phyloP scores from a whole-genome alignment of 2,329 filamentous ascomycete genomes.

The Ophiocordyceps camponoti-saundersi region DNA sequence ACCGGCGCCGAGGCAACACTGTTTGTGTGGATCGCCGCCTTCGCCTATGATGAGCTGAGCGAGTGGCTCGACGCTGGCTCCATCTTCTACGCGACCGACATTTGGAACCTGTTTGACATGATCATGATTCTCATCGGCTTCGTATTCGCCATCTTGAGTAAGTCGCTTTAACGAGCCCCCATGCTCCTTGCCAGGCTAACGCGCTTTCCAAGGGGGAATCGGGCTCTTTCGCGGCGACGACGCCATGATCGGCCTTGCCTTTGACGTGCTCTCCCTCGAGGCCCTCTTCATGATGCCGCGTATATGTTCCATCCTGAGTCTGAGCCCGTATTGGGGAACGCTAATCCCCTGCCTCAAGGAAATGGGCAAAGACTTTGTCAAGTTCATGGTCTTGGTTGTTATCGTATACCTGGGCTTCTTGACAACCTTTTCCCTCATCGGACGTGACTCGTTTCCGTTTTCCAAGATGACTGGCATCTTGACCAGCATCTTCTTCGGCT shows the following conservation, averaged over 20 bases:
- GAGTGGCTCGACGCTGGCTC: constrained; percentile 77
- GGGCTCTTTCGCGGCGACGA: constrained; percentile 31
- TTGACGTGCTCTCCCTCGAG: constrained; percentile 79
- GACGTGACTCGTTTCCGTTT: constrained; percentile 49
- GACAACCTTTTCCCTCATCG: constrained; percentile 68
- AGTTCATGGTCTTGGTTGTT: constrained; percentile 64
- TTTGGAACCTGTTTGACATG: constrained; percentile 63
- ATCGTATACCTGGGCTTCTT: constrained; percentile 79
- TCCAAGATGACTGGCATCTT: constrained; percentile 58
- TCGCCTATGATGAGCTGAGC: constrained; percentile 74
- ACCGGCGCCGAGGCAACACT: constrained; percentile 54
- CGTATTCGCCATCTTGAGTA: constrained; percentile 55
- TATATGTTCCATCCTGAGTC: constrained; percentile 70
- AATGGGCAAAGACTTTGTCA: constrained; percentile 86
- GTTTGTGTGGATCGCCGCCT: constrained; percentile 75
- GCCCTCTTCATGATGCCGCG: constrained; percentile 81
- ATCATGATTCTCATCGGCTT: constrained; percentile 59
- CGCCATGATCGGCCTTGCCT: constrained; percentile 58
- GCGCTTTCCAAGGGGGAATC: constrained; percentile 12
- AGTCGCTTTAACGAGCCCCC: constrained; percentile 16
- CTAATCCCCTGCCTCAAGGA: constrained; percentile 81
- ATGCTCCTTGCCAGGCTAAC: background rate
- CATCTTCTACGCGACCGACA: constrained; percentile 68
- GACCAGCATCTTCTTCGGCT: constrained; percentile 69
- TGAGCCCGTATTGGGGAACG: constrained; percentile 83